A percentile compares a stretch with the other conserved stretches of the same genome.
These are phyloP conservation scores for Phytophthora chlamydospora DNA, from an alignment of 352 stramenopile species.

Conservation along the genomic window DNA sequence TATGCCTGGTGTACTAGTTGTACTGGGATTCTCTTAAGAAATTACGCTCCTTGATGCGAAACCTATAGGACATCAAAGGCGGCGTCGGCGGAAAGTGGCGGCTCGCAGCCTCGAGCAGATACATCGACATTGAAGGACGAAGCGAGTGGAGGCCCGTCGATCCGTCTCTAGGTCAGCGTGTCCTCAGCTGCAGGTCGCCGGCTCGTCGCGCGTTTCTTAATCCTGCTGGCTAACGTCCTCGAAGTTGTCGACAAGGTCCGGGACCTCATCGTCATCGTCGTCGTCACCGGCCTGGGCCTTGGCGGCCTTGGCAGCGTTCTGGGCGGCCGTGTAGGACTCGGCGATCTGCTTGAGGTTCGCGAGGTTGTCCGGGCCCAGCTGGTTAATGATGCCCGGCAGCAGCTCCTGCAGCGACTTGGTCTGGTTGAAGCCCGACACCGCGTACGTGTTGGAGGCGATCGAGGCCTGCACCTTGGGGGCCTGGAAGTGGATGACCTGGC, in stretches of 20 bases:
- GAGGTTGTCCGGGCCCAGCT: conserved; percentile 98
- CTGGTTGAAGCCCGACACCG: conserved; percentile 94
- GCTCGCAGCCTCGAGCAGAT: conserved; percentile 8
- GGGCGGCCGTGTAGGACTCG: conserved; percentile 83
- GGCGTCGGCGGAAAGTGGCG: conserved; percentile 16
- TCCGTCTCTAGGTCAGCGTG: neutral
- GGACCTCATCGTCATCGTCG: conserved; percentile 96
- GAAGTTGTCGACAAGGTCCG: conserved; percentile 99
- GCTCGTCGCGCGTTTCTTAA: conserved; percentile 48
- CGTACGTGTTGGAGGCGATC: conserved; percentile 98
- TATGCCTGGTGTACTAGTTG: conserved; percentile 71
- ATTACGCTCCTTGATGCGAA: conserved; percentile 53
- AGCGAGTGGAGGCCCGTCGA: conserved; percentile 7
- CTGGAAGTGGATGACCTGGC: conserved; percentile 98
- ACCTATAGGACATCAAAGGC: conserved; percentile 44
- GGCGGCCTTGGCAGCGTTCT: conserved; percentile 80
- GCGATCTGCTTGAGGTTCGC: conserved; percentile 95
- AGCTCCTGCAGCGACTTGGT: conserved; percentile 98
- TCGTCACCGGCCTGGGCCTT: conserved; percentile 61
- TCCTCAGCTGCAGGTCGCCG: conserved; percentile 19
- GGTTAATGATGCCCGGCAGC: conserved; percentile 98
- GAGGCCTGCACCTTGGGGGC: conserved; percentile 98
- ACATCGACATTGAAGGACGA: conserved; percentile 1
- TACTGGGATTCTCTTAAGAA: conserved; percentile 61
- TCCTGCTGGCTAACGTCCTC: conserved; percentile 95